Evolutionary conservation across 1,139 yeast species (phyloP).

Genomic region (Scheffersomyces parashehatae): DNA sequence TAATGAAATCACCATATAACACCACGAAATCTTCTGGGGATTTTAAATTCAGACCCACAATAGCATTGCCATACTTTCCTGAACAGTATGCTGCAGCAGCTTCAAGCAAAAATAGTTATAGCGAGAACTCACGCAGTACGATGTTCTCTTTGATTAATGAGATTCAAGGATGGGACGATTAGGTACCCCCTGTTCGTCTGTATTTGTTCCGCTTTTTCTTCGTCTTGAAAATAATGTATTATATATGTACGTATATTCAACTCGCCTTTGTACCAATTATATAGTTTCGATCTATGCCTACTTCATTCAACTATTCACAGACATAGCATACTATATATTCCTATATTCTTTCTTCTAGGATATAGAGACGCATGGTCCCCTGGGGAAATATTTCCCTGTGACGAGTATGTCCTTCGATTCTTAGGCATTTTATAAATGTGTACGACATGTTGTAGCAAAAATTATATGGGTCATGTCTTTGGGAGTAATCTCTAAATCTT

Average conservation of each 20-base stretch:
- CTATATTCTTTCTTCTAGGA: no score
- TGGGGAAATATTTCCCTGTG: no score
- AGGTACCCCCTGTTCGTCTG: constrained; percentile 11
- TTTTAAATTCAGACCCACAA: not conserved
- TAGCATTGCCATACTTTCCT: constrained; percentile 3
- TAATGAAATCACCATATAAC: constrained; percentile 2
- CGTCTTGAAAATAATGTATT: constrained; percentile 2
- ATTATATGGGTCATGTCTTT: no score
- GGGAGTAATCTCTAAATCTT: no score
- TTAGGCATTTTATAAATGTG: no score
- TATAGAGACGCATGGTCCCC: no score
- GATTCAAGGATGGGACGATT: constrained; percentile 28
- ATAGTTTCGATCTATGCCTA: no score
- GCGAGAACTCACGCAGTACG: not conserved
- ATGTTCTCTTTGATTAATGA: constrained; percentile 17
- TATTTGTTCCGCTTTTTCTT: constrained; percentile 1
- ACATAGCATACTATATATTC: no score
- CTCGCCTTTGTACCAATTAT: no score
- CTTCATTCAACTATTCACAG: no score
- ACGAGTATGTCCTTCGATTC: no score
- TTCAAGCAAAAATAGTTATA: not conserved
- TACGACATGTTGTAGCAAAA: no score
- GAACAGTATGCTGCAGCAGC: constrained; percentile 5
- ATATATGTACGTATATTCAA: not conserved
- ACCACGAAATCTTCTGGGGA: not conserved